Conservation (phyloP, 768 basidiomycete species). For the Boletus edulis region DNA sequence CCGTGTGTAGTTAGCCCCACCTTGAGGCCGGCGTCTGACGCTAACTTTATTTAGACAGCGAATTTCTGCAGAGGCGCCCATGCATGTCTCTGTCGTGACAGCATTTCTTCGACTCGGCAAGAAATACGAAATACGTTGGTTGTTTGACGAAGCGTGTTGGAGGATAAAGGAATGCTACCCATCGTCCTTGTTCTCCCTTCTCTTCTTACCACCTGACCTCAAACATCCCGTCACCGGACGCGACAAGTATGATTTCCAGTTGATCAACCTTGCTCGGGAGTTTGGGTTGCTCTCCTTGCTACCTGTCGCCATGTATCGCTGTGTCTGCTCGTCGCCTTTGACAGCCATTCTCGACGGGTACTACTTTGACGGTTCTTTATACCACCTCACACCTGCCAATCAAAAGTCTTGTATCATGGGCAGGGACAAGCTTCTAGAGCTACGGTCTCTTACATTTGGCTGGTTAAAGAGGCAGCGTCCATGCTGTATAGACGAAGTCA, state of each 20-base stretch:
- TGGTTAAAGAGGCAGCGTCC: slow-evolving; percentile 16
- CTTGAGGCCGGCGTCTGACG: neutral
- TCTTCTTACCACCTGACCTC: slow-evolving; percentile 22
- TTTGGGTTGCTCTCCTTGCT: slow-evolving; percentile 23
- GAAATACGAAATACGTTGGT: slow-evolving; percentile 24
- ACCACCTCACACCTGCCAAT: slow-evolving; percentile 19
- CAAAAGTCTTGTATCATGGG: slow-evolving; percentile 25
- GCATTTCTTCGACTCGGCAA: slow-evolving; percentile 25
- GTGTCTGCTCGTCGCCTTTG: slow-evolving; percentile 17
- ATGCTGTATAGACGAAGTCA: slow-evolving; percentile 19
- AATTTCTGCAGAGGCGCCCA: slow-evolving; percentile 13
- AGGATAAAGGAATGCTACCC: slow-evolving; percentile 24
- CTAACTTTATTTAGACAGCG: slow-evolving; percentile 20
- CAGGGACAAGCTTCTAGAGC: slow-evolving; percentile 22
- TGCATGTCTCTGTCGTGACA: slow-evolving; percentile 20
- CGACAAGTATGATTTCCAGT: slow-evolving; percentile 25
- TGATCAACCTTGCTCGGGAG: slow-evolving; percentile 24
- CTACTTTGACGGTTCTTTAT: slow-evolving; percentile 13
- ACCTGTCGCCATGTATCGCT: slow-evolving; percentile 25
- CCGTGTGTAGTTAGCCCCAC: slow-evolving; percentile 17
- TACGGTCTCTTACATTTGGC: slow-evolving; percentile 18
- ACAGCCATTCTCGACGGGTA: slow-evolving; percentile 25
- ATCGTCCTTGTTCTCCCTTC: slow-evolving; percentile 23
- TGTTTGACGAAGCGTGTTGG: slow-evolving; percentile 21
- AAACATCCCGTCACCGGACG: slow-evolving; percentile 19